These are phyloP conservation scores for Chlorella ohadii DNA, from an alignment of 139 green algal species.

Conservation along the genomic window DNA sequence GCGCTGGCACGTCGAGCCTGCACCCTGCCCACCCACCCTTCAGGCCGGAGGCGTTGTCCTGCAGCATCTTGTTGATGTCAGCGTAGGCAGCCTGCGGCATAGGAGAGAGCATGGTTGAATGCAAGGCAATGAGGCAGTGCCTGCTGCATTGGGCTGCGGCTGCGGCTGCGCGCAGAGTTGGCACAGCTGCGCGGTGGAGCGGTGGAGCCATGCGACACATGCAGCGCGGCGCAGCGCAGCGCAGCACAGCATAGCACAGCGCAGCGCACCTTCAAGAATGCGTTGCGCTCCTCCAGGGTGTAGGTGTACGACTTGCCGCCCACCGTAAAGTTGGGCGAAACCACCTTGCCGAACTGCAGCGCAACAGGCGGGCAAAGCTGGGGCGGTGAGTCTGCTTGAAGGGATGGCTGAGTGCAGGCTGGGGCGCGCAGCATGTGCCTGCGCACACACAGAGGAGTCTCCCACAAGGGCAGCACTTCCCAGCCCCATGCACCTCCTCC, in stretches of 20 bases:
- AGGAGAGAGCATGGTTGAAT: neutral
- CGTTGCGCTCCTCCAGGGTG: conserved; percentile 36
- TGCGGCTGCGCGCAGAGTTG: too few relatives aligned
- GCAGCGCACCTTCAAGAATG: conserved; percentile 28
- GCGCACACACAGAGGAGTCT: too few relatives aligned
- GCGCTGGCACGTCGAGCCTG: too few relatives aligned
- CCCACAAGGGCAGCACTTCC: too few relatives aligned
- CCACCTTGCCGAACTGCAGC: conserved; percentile 43
- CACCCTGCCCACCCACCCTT: conserved; percentile 30
- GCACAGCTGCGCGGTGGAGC: too few relatives aligned
- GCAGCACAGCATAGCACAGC: neutral
- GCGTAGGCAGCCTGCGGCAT: conserved; percentile 5
- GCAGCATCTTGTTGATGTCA: conserved; percentile 2
- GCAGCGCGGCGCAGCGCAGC: neutral
- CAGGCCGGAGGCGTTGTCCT: neutral
- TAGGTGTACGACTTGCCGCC: conserved; percentile 18
- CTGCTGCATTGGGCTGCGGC: too few relatives aligned
- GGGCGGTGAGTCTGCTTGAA: too few relatives aligned
- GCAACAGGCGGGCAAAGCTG: too few relatives aligned
- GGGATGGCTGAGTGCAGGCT: too few relatives aligned
- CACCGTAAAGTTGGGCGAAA: conserved; percentile 26
- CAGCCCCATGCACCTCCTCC: conserved; percentile 76
- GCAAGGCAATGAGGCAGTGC: too few relatives aligned
- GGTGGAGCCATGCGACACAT: too few relatives aligned
- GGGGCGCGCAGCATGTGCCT: too few relatives aligned